Conservation (phyloP, 2,329 filamentous ascomycete species). For the Juglanconis oblonga region DNA sequence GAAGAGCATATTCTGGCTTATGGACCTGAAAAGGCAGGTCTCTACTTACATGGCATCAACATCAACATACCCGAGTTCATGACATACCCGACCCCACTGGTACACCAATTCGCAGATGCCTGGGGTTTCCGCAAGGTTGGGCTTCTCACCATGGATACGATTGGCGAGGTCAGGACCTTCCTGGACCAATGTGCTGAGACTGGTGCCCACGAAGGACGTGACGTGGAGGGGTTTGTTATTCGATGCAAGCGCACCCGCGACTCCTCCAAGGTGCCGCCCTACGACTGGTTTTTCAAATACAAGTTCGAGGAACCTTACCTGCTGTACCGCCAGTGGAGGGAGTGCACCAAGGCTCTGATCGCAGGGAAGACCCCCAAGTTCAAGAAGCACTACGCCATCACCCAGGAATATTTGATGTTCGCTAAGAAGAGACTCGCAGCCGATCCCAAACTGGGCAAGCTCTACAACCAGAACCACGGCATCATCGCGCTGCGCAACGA, state of each 20-base stretch:
- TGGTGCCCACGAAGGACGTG: constrained; percentile 83
- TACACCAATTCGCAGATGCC: constrained; percentile 82
- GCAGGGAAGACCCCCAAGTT: constrained; percentile 68
- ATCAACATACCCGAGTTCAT: constrained; percentile 89
- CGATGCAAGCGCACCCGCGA: constrained; percentile 71
- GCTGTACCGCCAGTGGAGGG: constrained; percentile 98
- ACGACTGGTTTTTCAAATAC: constrained; percentile 99
- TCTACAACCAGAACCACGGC: constrained; percentile 85
- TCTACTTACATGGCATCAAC: constrained; percentile 96
- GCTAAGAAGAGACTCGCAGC: constrained; percentile 70
- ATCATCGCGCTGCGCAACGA: constrained; percentile 90
- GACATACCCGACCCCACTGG: constrained; percentile 78
- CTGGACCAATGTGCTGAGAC: constrained; percentile 83
- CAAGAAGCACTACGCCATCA: constrained; percentile 87
- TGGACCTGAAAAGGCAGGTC: constrained; percentile 73
- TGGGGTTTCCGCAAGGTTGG: constrained; percentile 95
- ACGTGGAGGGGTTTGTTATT: constrained; percentile 96
- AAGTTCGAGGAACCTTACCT: constrained; percentile 99
- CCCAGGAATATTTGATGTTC: constrained; percentile 84
- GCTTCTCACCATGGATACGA: constrained; percentile 72
- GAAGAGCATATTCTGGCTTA: constrained; percentile 97
- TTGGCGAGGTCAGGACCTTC: constrained; percentile 72
- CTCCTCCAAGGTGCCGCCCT: constrained; percentile 51
- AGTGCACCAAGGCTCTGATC: constrained; percentile 91
- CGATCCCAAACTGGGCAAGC: constrained; percentile 64